Conservation (phyloP, 179 eudicot genomes). For the Silene noctiflora region DNA sequence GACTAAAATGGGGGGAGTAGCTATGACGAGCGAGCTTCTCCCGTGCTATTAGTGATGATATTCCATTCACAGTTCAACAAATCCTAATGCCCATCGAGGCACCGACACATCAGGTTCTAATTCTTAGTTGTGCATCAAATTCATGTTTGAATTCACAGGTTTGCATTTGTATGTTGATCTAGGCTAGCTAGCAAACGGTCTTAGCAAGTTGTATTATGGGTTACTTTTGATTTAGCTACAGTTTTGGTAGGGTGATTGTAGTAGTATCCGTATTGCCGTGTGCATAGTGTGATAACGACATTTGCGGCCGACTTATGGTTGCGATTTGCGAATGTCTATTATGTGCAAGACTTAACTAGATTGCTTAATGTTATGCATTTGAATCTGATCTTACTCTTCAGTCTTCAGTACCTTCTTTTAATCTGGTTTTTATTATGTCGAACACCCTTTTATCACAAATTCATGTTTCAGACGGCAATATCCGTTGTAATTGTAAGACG, state of each 20-base stretch:
- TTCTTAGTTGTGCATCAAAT: slow-evolving; percentile 27
- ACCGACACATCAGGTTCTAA: slow-evolving; percentile 48
- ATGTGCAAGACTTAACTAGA: slow-evolving; percentile 1
- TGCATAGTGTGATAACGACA: slow-evolving; percentile 25
- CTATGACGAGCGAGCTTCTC: slow-evolving; percentile 24
- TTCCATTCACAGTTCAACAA: neutral
- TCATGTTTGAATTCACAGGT: slow-evolving; percentile 25
- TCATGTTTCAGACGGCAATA: too few relatives aligned
- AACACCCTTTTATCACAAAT: too few relatives aligned
- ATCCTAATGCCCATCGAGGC: slow-evolving; percentile 51
- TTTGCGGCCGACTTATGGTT: neutral
- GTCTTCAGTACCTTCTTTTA: neutral
- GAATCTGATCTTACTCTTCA: slow-evolving; percentile 2
- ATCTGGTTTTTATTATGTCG: neutral
- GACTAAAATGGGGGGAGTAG: neutral
- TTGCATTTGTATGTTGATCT: slow-evolving; percentile 19
- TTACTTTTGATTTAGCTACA: slow-evolving; percentile 18
- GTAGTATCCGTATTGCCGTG: slow-evolving; percentile 22
- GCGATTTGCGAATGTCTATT: slow-evolving; percentile 11
- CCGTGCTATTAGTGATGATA: neutral
- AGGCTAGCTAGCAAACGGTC: slow-evolving; percentile 13
- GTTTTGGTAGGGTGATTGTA: slow-evolving; percentile 35
- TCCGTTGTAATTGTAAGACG: too few relatives aligned
- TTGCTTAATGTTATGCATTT: slow-evolving; percentile 4
- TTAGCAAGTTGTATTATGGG: slow-evolving; percentile 25